Percentiles rank a stretch among this genome's conserved stretches.
phyloP scores from a whole-genome alignment of 306 rosid genomes.

The Boehmeria nivea region DNA sequence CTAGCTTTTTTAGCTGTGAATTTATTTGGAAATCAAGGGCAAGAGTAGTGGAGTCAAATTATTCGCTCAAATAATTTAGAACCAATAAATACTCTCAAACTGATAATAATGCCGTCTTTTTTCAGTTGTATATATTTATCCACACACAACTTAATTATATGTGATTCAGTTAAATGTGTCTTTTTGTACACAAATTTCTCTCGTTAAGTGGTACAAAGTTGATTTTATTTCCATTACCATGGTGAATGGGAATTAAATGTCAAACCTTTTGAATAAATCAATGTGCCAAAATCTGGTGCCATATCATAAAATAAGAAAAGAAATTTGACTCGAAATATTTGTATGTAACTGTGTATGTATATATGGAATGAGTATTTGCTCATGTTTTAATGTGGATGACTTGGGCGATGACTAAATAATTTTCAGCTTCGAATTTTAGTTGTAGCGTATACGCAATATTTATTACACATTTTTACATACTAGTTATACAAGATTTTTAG shows the following conservation, averaged over 20 bases:
- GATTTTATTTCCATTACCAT: background rate
- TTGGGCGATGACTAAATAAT: too few species aligned
- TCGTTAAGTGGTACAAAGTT: background rate
- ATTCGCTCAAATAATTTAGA: too few species aligned
- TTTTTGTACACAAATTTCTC: background rate
- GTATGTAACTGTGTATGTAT: too few species aligned
- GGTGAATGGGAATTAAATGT: background rate
- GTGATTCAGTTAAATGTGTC: too few species aligned
- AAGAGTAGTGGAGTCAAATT: too few species aligned
- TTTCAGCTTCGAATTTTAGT: background rate
- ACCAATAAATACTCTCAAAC: too few species aligned
- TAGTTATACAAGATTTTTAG: background rate
- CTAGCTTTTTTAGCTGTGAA: background rate
- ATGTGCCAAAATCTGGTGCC: background rate
- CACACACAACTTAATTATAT: too few species aligned
- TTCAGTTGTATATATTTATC: too few species aligned
- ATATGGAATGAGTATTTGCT: too few species aligned
- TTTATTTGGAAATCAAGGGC: too few species aligned
- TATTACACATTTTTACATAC: background rate
- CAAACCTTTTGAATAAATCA: background rate
- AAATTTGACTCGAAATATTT: background rate
- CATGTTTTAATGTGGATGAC: too few species aligned
- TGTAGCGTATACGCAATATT: conserved; percentile 6
- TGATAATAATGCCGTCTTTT: too few species aligned
- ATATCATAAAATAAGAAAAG: background rate